Conservation (phyloP, 257 asterid genomes). For the Penstemon eatonii region DNA sequence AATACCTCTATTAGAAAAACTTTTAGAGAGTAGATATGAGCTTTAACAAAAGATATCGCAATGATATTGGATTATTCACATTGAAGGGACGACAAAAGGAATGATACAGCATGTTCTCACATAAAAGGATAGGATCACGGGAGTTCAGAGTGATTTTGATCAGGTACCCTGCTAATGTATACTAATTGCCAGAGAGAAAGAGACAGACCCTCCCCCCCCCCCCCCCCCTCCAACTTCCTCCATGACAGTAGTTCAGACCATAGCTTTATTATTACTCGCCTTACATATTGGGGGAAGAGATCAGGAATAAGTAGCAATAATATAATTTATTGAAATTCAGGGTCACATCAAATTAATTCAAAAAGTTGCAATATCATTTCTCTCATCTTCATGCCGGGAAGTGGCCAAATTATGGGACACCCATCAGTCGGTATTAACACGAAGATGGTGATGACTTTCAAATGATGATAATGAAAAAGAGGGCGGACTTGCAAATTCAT, state of each 20-base stretch:
- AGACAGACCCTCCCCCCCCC: not conserved
- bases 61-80: not conserved
- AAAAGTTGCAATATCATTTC: slow-evolving; percentile 8
- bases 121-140: not conserved
- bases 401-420: not conserved
- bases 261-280: not conserved
- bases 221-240: not conserved
- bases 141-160: not conserved
- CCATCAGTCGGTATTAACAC: slow-evolving; percentile 1
- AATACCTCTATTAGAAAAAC: not conserved
- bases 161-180: not conserved
- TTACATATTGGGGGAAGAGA: not conserved
- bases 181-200: not conserved
- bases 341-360: not conserved
- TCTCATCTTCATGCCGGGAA: not conserved
- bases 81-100: not conserved
- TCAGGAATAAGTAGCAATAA: not conserved
- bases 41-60: not conserved
- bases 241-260: not conserved
- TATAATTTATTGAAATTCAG: not conserved
- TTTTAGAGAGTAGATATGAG: not conserved
- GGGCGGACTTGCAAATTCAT: slow-evolving; percentile 11
- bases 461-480: not conserved
- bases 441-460: too few relatives aligned
- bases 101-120: slow-evolving; percentile 9